These are phyloP conservation scores for Ananas comosus DNA, from an alignment of 176 grass and related monocot genomes.

Conservation along the genomic window DNA sequence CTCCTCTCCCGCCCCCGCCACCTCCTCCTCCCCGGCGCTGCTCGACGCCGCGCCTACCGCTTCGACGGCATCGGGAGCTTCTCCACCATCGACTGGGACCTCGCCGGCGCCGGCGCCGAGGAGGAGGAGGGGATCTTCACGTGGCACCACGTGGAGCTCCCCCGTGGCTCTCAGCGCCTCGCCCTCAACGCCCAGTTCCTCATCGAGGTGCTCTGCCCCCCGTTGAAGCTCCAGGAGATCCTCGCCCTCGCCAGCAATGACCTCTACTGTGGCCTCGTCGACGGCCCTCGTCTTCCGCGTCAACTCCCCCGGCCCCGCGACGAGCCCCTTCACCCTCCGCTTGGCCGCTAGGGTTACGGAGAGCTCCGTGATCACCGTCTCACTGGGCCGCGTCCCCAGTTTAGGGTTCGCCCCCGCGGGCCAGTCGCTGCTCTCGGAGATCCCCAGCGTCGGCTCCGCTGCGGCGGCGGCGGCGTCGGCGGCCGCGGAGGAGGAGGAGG, in stretches of 20 bases:
- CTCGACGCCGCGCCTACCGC: too few species aligned
- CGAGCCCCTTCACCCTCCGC: slow-evolving; percentile 63
- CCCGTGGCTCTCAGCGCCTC: slow-evolving; percentile 37
- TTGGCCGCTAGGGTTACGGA: slow-evolving; percentile 64
- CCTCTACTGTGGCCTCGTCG: slow-evolving; percentile 46
- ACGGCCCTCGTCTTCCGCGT: slow-evolving; percentile 55
- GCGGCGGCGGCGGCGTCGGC: neutral
- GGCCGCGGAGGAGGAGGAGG: too few species aligned
- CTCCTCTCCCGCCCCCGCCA: slow-evolving; percentile 5
- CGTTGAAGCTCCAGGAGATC: slow-evolving; percentile 88
- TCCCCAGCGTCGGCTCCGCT: slow-evolving; percentile 46
- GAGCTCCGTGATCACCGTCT: slow-evolving; percentile 66
- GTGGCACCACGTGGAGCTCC: slow-evolving; percentile 89
- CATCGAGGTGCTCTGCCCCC: slow-evolving; percentile 75
- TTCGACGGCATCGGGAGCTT: too few species aligned
- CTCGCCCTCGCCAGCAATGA: slow-evolving; percentile 66
- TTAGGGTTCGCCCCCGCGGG: slow-evolving; percentile 53
- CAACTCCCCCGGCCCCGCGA: slow-evolving; percentile 58
- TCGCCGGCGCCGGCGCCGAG: neutral
- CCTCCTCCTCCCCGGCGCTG: slow-evolving; percentile 18
- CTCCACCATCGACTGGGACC: slow-evolving; percentile 27
- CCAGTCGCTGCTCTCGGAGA: slow-evolving; percentile 70
- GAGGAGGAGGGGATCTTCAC: slow-evolving; percentile 25
- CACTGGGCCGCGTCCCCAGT: slow-evolving; percentile 67
- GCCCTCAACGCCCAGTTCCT: slow-evolving; percentile 68